phyloP scores from a whole-genome alignment of 164 flowering plant species.

The Kingdonia uniflora region DNA sequence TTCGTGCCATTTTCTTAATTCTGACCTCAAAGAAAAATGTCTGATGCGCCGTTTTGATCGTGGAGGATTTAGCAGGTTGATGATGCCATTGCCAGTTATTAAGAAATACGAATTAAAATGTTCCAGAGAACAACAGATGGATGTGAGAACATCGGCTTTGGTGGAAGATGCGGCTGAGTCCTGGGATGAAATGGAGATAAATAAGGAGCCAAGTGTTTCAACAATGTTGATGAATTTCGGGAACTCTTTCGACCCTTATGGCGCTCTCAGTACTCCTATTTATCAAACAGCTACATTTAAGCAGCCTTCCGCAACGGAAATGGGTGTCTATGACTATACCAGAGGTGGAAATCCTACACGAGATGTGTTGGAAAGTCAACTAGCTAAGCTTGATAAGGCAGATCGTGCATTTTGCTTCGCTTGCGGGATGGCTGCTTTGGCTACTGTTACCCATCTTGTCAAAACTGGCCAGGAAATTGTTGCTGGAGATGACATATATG shows the following conservation, averaged over 20 bases:
- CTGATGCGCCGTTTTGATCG: no score
- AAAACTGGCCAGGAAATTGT: slow-evolving; percentile 84
- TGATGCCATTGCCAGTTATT: no score
- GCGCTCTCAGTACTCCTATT: slow-evolving; percentile 73
- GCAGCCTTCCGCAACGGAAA: slow-evolving; percentile 85
- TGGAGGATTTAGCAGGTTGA: no score
- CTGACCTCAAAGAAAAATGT: no score
- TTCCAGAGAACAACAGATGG: no score
- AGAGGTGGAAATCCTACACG: slow-evolving; percentile 99
- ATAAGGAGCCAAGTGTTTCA: slow-evolving; percentile 65
- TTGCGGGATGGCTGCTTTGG: slow-evolving; percentile 98
- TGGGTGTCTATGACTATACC: slow-evolving; percentile 92
- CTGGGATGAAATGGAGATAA: slow-evolving; percentile 17
- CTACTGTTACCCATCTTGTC: slow-evolving; percentile 73
- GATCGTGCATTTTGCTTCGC: slow-evolving; percentile 94
- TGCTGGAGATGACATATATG: slow-evolving; percentile 97
- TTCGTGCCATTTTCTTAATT: no score
- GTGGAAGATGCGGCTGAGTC: no score
- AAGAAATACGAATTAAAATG: no score
- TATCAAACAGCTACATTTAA: slow-evolving; percentile 98
- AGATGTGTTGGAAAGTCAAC: slow-evolving; percentile 72
- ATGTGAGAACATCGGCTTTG: no score
- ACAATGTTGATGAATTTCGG: slow-evolving; percentile 77
- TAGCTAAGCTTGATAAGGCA: slow-evolving; percentile 89
- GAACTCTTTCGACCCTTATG: slow-evolving; percentile 70